phyloP scores from a whole-genome alignment of 345 rosid genomes.

The rapeseed (Brassica napus) region DNA sequence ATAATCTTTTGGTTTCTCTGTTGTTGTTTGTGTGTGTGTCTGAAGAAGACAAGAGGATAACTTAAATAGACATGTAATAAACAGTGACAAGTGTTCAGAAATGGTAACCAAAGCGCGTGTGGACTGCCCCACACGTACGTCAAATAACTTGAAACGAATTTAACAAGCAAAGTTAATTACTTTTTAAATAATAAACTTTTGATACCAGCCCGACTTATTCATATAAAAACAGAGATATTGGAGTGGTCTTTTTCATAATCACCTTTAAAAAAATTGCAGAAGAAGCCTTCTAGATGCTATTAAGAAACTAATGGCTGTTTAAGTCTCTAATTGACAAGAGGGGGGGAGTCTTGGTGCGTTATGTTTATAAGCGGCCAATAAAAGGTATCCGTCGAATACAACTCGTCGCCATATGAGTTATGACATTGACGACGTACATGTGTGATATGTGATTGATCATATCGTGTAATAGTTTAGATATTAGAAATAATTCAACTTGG shows the following conservation, averaged over 20 bases:
- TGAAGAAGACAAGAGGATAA: not conserved
- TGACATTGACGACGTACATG: not conserved
- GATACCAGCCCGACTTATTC: not conserved
- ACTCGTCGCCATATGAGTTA: not conserved
- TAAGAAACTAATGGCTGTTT: not conserved
- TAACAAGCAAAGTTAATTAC: not conserved
- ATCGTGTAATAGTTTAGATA: not conserved
- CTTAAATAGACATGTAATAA: not conserved
- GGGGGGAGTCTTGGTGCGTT: not conserved
- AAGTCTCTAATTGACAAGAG: not conserved
- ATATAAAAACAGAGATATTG: not conserved
- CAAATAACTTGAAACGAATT: not conserved
- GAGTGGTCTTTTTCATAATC: not conserved
- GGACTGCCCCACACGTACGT: constrained; percentile 9
- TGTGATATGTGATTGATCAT: not conserved
- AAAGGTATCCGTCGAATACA: not conserved
- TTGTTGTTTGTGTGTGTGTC: not conserved
- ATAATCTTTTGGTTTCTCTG: not conserved
- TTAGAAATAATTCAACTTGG: not conserved
- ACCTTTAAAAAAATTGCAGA: not conserved
- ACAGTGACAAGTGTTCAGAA: constrained; percentile 3
- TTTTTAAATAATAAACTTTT: not conserved
- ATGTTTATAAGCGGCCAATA: not conserved
- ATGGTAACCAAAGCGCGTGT: constrained; percentile 30
- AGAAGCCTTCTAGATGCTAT: not conserved